These are phyloP conservation scores for Pilatotrama ljubarskyi DNA, from an alignment of 768 basidiomycete genomes.

Conservation along the genomic window DNA sequence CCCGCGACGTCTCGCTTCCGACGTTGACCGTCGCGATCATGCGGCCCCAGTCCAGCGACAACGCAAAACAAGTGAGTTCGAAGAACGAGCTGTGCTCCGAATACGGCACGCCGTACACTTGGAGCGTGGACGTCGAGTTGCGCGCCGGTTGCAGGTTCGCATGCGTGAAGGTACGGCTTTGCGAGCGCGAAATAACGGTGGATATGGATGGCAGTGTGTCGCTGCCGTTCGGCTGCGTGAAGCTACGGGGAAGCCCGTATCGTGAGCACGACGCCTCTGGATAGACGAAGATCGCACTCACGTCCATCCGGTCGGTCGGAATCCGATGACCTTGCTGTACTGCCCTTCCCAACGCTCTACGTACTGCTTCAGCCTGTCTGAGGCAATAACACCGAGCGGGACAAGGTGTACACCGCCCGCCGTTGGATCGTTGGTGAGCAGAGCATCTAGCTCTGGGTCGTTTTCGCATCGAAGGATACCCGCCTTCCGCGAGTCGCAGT, in stretches of 20 bases:
- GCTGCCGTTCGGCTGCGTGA: slow-evolving; percentile 62
- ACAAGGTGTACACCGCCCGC: slow-evolving; percentile 84
- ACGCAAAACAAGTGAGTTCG: slow-evolving; percentile 92
- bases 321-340: slow-evolving; percentile 74
- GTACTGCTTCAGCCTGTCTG: slow-evolving; percentile 78
- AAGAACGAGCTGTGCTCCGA: slow-evolving; percentile 97
- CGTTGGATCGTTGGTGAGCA: slow-evolving; percentile 76
- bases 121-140: slow-evolving; percentile 67
- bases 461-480: slow-evolving; percentile 81
- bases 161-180: slow-evolving; percentile 67
- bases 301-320: slow-evolving; percentile 97
- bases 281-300: slow-evolving; percentile 41
- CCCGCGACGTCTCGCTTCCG: slow-evolving; percentile 66
- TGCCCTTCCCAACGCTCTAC: slow-evolving; percentile 69
- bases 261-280: neutral
- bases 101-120: slow-evolving; percentile 85
- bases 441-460: slow-evolving; percentile 76
- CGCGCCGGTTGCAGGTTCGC: slow-evolving; percentile 65
- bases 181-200: slow-evolving; percentile 65
- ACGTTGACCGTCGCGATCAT: slow-evolving; percentile 98
- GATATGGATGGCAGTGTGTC: slow-evolving; percentile 63
- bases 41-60: slow-evolving; percentile 79
- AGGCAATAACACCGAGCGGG: slow-evolving; percentile 71
- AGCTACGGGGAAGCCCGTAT: slow-evolving; percentile 44
- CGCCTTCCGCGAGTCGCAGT: slow-evolving; percentile 84